phyloP scores from a whole-genome alignment of 331 rosid genomes.

The Quercus lobata region DNA sequence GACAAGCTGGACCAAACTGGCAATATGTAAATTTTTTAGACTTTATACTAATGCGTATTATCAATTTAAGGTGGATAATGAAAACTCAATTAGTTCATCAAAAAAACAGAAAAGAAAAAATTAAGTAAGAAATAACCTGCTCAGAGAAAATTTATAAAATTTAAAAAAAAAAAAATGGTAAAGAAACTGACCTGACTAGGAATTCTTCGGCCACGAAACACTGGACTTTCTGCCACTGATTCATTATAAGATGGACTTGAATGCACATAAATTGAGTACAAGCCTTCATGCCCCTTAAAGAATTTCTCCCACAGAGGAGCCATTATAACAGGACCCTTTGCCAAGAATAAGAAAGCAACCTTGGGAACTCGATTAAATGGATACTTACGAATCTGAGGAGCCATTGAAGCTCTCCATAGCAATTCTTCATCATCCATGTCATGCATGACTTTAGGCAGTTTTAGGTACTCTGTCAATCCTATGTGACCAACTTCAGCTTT shows the following conservation, averaged over 20 bases:
- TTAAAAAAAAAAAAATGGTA: background rate
- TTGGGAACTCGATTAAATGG: conserved; percentile 63
- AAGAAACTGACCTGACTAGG: conserved; percentile 69
- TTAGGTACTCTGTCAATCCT: conserved; percentile 42
- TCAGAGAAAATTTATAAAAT: background rate
- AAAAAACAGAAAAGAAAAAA: too few species aligned
- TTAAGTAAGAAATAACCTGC: background rate
- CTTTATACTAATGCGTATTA: background rate
- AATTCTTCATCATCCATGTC: conserved; percentile 62
- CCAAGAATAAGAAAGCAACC: conserved; percentile 82
- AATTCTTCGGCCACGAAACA: conserved; percentile 65
- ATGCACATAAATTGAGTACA: conserved; percentile 71
- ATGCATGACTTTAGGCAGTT: conserved; percentile 50
- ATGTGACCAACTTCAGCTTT: background rate
- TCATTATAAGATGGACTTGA: conserved; percentile 66
- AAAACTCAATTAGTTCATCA: too few species aligned
- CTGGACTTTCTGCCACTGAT: conserved; percentile 49
- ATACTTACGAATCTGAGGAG: conserved; percentile 35
- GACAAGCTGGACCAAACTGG: too few species aligned
- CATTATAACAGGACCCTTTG: conserved; percentile 48
- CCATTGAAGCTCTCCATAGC: conserved; percentile 76
- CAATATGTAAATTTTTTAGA: too few species aligned
- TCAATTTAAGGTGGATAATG: background rate
- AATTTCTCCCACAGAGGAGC: conserved; percentile 74
- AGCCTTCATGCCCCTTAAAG: conserved; percentile 61